Conservation (phyloP, 306 rosid genomes). For the Sphenostylis stenocarpa region DNA sequence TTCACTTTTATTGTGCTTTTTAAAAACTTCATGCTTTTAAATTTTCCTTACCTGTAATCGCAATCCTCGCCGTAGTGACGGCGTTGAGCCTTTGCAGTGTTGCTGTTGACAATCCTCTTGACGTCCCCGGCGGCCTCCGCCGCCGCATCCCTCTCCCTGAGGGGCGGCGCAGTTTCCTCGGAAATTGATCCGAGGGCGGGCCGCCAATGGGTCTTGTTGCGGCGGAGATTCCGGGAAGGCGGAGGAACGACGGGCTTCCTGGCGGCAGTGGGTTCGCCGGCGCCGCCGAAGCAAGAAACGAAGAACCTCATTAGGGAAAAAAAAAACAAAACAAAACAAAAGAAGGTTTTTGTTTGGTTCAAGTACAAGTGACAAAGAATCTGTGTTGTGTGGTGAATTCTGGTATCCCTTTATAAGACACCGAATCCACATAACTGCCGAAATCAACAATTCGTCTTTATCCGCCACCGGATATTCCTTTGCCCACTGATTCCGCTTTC, state of each 20-base stretch:
- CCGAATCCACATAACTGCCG: neutral
- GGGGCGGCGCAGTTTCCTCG: constrained; percentile 41
- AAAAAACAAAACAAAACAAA: neutral
- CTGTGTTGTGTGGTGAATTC: neutral
- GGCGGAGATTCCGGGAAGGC: neutral
- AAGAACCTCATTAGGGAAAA: constrained; percentile 46
- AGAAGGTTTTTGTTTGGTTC: neutral
- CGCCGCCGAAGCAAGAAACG: constrained; percentile 47
- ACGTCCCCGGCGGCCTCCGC: neutral
- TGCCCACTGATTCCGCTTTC: neutral
- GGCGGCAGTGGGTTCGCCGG: neutral
- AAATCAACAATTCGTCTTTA: neutral
- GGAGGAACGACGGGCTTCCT: neutral
- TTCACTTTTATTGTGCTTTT: too few species aligned
- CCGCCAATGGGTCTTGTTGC: constrained; percentile 49
- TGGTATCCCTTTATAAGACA: neutral
- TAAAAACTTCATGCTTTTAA: neutral
- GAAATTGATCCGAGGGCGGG: constrained; percentile 62
- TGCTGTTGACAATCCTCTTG: neutral
- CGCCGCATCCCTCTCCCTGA: neutral
- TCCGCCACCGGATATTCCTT: neutral
- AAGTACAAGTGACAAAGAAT: neutral
- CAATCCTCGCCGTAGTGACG: constrained; percentile 34
- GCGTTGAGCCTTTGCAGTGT: constrained; percentile 23
- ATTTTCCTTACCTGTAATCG: constrained; percentile 35